A percentile compares a stretch with the other conserved stretches of the same genome.
phyloP scores from a whole-genome alignment of 352 stramenopile species.

The Globisporangium takayamanum region DNA sequence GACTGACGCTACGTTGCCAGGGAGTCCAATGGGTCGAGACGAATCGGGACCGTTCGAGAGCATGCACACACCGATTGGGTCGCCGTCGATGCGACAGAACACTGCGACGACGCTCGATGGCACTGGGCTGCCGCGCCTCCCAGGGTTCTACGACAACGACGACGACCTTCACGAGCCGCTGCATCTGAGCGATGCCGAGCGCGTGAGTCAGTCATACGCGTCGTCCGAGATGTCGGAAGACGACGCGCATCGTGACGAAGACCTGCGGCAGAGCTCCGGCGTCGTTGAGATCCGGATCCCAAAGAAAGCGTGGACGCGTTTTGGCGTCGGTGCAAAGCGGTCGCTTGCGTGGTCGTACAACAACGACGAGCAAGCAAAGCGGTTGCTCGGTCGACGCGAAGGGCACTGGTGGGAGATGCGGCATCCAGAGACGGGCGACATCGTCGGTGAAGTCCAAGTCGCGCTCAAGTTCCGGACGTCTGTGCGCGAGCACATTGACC shows the following conservation, averaged over 20 bases:
- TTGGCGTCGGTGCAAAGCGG: slow-evolving; percentile 53
- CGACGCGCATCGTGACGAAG: slow-evolving; percentile 22
- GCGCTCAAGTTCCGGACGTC: slow-evolving; percentile 78
- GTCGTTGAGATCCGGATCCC: slow-evolving; percentile 80
- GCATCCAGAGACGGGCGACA: slow-evolving; percentile 60
- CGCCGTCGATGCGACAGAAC: slow-evolving; percentile 22
- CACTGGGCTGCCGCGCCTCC: slow-evolving; percentile 27
- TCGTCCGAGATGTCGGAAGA: slow-evolving; percentile 55
- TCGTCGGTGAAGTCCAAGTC: slow-evolving; percentile 77
- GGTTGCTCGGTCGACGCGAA: slow-evolving; percentile 62
- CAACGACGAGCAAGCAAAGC: slow-evolving; percentile 61
- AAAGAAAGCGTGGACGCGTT: slow-evolving; percentile 74
- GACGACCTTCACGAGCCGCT: slow-evolving; percentile 36
- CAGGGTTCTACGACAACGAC: slow-evolving; percentile 41
- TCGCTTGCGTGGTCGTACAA: slow-evolving; percentile 79
- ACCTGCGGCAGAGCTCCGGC: slow-evolving; percentile 29
- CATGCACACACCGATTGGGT: slow-evolving; percentile 48
- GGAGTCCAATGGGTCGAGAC: slow-evolving; percentile 46
- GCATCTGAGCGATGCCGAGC: slow-evolving; percentile 54
- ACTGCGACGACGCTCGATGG: slow-evolving; percentile 6
- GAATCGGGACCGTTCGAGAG: slow-evolving; percentile 63
- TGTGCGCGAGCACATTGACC: slow-evolving; percentile 40
- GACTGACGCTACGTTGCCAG: slow-evolving; percentile 24
- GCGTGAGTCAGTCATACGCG: slow-evolving; percentile 61
- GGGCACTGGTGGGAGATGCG: slow-evolving; percentile 84